These are phyloP conservation scores for Durio zibethinus DNA, from an alignment of 345 rosid species.

Conservation along the genomic window DNA sequence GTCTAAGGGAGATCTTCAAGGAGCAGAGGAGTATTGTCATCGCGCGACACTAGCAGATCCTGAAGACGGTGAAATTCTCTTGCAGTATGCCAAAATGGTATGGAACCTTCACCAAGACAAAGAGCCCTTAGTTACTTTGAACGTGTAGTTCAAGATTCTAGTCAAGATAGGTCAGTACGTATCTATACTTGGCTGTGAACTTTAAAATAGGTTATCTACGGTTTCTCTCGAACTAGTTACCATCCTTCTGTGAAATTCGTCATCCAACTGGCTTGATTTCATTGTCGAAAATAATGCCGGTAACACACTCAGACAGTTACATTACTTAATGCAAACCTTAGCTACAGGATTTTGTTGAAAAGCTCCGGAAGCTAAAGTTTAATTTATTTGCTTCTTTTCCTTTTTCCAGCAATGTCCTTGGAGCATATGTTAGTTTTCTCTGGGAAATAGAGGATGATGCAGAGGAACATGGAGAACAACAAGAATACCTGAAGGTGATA, in stretches of 20 bases:
- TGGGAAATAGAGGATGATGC: conserved; percentile 66
- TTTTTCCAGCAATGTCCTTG: conserved; percentile 61
- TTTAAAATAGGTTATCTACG: background rate
- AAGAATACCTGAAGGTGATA: conserved; percentile 36
- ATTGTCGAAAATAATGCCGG: background rate
- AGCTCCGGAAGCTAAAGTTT: background rate
- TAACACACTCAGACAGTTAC: background rate
- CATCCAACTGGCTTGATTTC: background rate
- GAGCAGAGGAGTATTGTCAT: conserved; percentile 65
- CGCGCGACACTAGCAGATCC: conserved; percentile 68
- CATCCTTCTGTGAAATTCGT: background rate
- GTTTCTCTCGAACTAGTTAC: background rate
- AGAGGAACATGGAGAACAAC: conserved; percentile 22
- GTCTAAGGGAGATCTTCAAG: conserved; percentile 69
- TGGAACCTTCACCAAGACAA: conserved; percentile 70
- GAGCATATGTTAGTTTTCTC: conserved; percentile 77
- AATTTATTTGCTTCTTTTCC: background rate
- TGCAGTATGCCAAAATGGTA: conserved; percentile 58
- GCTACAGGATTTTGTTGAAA: background rate
- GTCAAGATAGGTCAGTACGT: conserved; percentile 51
- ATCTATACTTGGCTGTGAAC: background rate
- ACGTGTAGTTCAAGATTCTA: conserved; percentile 63
- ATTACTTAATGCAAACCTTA: background rate
- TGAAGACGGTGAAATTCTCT: conserved; percentile 47
- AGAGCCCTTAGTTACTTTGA: conserved; percentile 56